phyloP scores from a whole-genome alignment of 1,139 yeast genomes.

The Suhomyces anneliseae region DNA sequence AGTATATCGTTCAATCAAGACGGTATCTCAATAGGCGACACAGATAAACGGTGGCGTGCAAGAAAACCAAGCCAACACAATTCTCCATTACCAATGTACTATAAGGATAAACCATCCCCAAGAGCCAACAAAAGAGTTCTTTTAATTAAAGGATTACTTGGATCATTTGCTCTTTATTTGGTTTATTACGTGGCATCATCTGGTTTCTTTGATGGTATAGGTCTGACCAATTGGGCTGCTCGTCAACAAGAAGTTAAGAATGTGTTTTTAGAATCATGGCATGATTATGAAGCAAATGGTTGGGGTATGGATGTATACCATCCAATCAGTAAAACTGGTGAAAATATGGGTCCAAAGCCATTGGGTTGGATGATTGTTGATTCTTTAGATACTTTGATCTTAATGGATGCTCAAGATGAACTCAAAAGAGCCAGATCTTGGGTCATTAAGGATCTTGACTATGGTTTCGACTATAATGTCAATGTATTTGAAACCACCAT shows the following conservation, averaged over 20 bases:
- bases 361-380: conserved; percentile 96
- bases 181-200: conserved; percentile 26
- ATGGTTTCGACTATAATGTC: conserved; percentile 65
- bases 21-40: conserved; percentile 14
- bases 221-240: conserved; percentile 31
- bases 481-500: conserved; percentile 92
- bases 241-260: conserved; percentile 57
- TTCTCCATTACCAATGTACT: conserved; percentile 16
- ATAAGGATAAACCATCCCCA: conserved; percentile 17
- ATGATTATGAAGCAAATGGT: conserved; percentile 70
- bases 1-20: conserved; percentile 15
- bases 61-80: conserved; percentile 7
- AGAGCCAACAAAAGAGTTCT: conserved; percentile 21
- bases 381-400: conserved; percentile 75
- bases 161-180: conserved; percentile 39
- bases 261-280: conserved; percentile 79
- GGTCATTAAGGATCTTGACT: conserved; percentile 60
- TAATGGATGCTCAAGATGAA: conserved; percentile 76
- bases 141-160: conserved; percentile 45
- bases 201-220: conserved; percentile 3
- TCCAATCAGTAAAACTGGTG: conserved; percentile 59
- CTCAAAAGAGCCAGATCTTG: conserved; percentile 66
- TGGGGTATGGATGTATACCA: conserved; percentile 79
- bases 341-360: conserved; percentile 80
- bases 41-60: conserved; percentile 17